A percentile compares a stretch with the other conserved stretches of the same genome.
phyloP scores from a whole-genome alignment of 2,329 filamentous ascomycete species.

The Calonectria fujianensis region DNA sequence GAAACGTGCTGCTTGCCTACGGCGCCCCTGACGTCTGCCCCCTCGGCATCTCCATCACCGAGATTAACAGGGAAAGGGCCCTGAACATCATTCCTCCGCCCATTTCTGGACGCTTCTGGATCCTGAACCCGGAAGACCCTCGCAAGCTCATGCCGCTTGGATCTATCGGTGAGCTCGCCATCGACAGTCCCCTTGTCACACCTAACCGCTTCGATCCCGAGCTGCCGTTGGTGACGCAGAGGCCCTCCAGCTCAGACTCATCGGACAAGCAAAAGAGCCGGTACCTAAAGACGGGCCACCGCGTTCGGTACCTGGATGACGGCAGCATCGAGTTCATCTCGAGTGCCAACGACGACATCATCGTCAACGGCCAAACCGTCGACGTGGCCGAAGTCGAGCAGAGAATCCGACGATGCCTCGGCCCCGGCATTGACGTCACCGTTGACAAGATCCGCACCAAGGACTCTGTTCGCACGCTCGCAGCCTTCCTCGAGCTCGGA shows the following conservation, averaged over 20 bases:
- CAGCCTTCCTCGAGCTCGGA: conserved; percentile 70
- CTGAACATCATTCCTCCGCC: conserved; percentile 68
- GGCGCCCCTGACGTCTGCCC: conserved; percentile 72
- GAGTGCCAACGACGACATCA: conserved; percentile 64
- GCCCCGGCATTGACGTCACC: conserved; percentile 67
- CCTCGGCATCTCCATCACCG: conserved; percentile 69
- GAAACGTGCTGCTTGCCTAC: conserved; percentile 70
- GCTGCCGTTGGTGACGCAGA: conserved; percentile 53
- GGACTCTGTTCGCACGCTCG: conserved; percentile 64
- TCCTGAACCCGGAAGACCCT: conserved; percentile 71
- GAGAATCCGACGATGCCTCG: conserved; percentile 67
- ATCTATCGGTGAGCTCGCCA: conserved; percentile 74
- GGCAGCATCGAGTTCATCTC: conserved; percentile 70
- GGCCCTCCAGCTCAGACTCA: conserved; percentile 34
- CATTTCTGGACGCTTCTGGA: conserved; percentile 70
- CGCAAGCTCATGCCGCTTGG: conserved; percentile 72
- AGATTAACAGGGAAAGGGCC: conserved; percentile 62
- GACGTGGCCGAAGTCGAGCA: conserved; percentile 68
- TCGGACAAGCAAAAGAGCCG: conserved; percentile 56
- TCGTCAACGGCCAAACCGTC: conserved; percentile 63
- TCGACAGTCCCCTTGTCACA: conserved; percentile 69
- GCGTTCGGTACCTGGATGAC: conserved; percentile 68
- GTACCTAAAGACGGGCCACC: conserved; percentile 71
- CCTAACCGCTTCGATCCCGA: conserved; percentile 61
- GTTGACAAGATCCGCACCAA: conserved; percentile 69